Base-by-base conservation (phyloP, 2,329 filamentous ascomycete species). In the Trichophyton equinum region DNA sequence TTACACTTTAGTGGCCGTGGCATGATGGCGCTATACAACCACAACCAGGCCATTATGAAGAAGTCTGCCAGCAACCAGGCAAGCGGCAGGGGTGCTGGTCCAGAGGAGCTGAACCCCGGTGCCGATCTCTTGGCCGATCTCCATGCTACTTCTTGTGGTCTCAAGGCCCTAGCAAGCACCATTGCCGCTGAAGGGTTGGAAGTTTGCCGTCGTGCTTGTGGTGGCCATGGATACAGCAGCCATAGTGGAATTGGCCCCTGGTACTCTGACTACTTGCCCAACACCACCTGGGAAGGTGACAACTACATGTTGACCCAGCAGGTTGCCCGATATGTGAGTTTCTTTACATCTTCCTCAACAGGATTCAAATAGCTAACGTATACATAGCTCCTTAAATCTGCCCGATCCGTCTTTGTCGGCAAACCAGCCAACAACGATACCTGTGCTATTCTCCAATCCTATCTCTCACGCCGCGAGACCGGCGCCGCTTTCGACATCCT, bases 241-340 rank as follows among this genome's bases (percentile, higher is more conserved):
- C 89, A 89, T 75, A 84, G 83, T 60, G 88, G 88, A n/a, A 88
- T 91, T 66, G 87, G 86, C 1, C 76, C 81, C 18, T 88, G 83
- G 81, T 91, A 89, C 67, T 80, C 86, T 30, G 87, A 91, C 71
- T 89, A 90, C 70, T 78, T 90, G 1, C 86, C 88, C 15, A 87
- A 82, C 0, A 73, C 78, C 13, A 88, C 86, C 8, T 88, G 85
- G 84, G 87, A 90, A 71, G 87, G 87, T 51, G 87, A 89, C 75
- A 89, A 89, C 77, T 90, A 88, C 76, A 89, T 91, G 87, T 77
- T 91, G 62, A 88, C 86, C 8, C 87, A 91, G 72, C 87, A 91
- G 75, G 87, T 90, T 2, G 85, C 85, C 2, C 82, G 86, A 62
- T 90, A 90, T 68, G 77, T 81, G 74, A 72, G 78, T 74, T 36